Evolutionary conservation across 305 asterid genomes (phyloP).

Genomic region (Salvia sclarea): DNA sequence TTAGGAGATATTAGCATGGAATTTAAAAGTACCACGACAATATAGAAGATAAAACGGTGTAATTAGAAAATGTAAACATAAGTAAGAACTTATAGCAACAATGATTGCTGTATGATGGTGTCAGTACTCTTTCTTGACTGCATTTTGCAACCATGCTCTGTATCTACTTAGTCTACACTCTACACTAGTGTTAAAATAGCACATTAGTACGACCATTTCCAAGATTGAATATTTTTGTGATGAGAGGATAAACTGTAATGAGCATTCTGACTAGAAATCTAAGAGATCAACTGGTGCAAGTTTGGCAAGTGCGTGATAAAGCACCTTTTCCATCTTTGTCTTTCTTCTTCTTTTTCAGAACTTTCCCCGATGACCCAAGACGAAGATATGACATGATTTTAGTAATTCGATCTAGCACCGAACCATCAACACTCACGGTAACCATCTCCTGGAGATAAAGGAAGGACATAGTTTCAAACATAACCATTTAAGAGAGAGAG

Average conservation of each 20-base stretch:
- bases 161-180: not conserved
- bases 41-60: not conserved
- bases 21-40: constrained; percentile 14
- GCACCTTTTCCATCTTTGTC: constrained; percentile 86
- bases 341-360: constrained; percentile 95
- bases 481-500: constrained; percentile 7
- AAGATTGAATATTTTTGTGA: constrained; percentile 1
- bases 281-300: constrained; percentile 10
- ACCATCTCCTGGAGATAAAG: constrained; percentile 81
- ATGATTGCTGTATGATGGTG: not conserved
- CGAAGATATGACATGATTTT: constrained; percentile 98
- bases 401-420: constrained; percentile 90
- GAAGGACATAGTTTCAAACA: not conserved
- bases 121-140: not conserved
- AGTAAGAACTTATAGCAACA: constrained; percentile 10
- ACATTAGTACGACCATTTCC: constrained; percentile 12
- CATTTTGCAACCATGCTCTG: constrained; percentile 19
- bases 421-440: constrained; percentile 91
- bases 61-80: constrained; percentile 7
- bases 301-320: constrained; percentile 8
- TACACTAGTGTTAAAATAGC: constrained; percentile 2
- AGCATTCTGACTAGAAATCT: constrained; percentile 14
- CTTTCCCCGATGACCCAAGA: constrained; percentile 98
- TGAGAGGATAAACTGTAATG: constrained; percentile 10
- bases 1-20: not conserved